Evolutionary conservation across 495 filamentous ascomycete genomes (phyloP), one percentile per base, ranked within the genome.

Genomic region (Daldinia grandis): DNA sequence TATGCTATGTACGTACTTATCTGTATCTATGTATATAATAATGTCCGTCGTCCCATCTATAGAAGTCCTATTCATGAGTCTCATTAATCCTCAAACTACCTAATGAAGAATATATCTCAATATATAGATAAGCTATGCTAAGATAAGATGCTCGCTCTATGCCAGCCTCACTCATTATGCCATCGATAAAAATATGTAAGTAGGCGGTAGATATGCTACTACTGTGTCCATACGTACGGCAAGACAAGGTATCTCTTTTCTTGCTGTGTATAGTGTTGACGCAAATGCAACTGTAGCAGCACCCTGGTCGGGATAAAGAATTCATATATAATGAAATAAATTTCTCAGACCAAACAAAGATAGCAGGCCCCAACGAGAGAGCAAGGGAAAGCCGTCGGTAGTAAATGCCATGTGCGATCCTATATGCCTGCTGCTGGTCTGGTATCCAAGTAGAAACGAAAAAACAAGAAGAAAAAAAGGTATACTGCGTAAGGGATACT

Each of bases 351-450:
- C 42, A 21, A 47, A 40, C 37, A n/a, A 47, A 21, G 42, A 47
- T 12, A 47, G 42, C 19, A 47, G 9, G 6, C 1, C 12, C 9
- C 42, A 24, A 47, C 33, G 10, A 12, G 33, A 47, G 19, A 47
- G 8, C 42, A 19, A 2, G 21, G 0, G 5, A 24, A 8, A 21
- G 42, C 42, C 24, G 9, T 21, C 42, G n/a, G 5, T 15, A 17
- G 38, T 17, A 40, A 40, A 40, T 40, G 19, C 24, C 24, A 25
- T 21, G 2, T 17, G 21, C 25, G 42, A 50, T 59, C 59, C 56
- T 72, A 55, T 58, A 51, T 72, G 60, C 27, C 53, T 65, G 38
- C 47, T 58, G 27, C 53, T 58, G 47, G 54, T 56, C 19, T 61
- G 60, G 49, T 68, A 57, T 33, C 60, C 64, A 60, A 24, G 49